phyloP scores from a whole-genome alignment of 306 rosid species.

The Gleditsia sinensis region DNA sequence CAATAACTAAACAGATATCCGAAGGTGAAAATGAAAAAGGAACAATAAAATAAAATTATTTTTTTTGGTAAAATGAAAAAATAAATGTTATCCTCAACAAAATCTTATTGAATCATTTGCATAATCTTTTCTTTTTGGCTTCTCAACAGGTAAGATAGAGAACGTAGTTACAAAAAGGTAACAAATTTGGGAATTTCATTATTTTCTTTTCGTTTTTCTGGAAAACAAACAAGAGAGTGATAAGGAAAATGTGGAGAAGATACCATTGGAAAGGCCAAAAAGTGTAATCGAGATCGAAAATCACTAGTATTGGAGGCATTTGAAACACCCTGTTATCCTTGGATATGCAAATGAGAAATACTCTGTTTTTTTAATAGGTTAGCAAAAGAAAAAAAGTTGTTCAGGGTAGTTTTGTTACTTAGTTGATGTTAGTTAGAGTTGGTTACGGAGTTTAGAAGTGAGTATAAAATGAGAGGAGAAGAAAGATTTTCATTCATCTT shows the following conservation, averaged over 20 bases:
- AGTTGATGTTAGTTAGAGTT: too few relatives aligned
- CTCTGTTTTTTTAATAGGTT: too few relatives aligned
- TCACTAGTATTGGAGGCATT: slow-evolving; percentile 55
- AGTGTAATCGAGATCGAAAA: slow-evolving; percentile 96
- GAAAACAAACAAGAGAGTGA: background rate
- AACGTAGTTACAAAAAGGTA: background rate
- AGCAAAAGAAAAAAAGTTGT: too few relatives aligned
- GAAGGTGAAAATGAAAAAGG: too few relatives aligned
- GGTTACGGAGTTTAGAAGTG: too few relatives aligned
- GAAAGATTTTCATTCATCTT: too few relatives aligned
- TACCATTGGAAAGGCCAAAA: slow-evolving; percentile 97
- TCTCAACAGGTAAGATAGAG: background rate
- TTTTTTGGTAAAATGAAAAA: background rate
- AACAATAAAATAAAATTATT: too few relatives aligned
- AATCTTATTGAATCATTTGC: background rate
- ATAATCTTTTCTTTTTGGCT: background rate
- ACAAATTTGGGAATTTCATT: background rate
- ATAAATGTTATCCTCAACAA: background rate
- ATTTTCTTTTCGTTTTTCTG: background rate
- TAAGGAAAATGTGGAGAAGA: background rate
- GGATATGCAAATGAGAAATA: too few relatives aligned
- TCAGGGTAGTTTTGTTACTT: too few relatives aligned
- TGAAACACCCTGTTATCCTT: too few relatives aligned
- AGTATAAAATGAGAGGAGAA: too few relatives aligned
- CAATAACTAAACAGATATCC: too few relatives aligned